phyloP scores from a whole-genome alignment of 768 basidiomycete species.

The Gymnopilus dilepis region DNA sequence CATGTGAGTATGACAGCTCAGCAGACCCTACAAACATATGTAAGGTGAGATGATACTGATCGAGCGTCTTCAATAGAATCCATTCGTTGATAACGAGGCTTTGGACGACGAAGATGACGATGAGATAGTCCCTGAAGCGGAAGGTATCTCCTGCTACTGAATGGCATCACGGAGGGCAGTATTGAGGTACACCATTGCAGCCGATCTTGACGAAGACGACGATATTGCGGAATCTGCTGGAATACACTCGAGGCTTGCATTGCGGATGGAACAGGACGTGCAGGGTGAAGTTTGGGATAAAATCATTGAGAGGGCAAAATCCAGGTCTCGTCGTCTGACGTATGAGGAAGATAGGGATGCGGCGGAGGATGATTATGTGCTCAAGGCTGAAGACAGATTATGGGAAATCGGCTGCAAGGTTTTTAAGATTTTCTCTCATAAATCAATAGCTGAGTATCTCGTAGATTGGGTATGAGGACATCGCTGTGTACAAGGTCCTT shows the following conservation, averaged over 20 bases:
- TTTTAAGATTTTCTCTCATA: too few species aligned
- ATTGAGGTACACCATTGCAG: neutral
- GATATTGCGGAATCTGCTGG: neutral
- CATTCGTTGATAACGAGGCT: neutral
- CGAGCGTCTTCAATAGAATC: too few species aligned
- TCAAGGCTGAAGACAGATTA: neutral
- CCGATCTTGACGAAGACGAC: neutral
- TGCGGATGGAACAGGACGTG: neutral
- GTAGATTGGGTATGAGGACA: neutral
- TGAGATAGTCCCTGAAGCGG: neutral
- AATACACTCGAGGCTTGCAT: neutral
- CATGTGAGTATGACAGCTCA: too few species aligned
- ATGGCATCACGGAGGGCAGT: neutral
- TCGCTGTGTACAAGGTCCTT: neutral
- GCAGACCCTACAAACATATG: too few species aligned
- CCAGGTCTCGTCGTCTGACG: neutral
- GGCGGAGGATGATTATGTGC: neutral
- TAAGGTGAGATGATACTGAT: too few species aligned
- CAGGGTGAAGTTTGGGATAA: neutral
- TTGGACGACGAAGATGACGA: neutral
- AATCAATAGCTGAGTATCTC: neutral
- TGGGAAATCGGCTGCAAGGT: neutral
- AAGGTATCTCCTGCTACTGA: neutral
- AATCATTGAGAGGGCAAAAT: neutral
- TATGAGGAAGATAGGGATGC: neutral